Evolutionary conservation across 2,329 filamentous ascomycete genomes (phyloP).

Genomic region (Moelleriella libera): DNA sequence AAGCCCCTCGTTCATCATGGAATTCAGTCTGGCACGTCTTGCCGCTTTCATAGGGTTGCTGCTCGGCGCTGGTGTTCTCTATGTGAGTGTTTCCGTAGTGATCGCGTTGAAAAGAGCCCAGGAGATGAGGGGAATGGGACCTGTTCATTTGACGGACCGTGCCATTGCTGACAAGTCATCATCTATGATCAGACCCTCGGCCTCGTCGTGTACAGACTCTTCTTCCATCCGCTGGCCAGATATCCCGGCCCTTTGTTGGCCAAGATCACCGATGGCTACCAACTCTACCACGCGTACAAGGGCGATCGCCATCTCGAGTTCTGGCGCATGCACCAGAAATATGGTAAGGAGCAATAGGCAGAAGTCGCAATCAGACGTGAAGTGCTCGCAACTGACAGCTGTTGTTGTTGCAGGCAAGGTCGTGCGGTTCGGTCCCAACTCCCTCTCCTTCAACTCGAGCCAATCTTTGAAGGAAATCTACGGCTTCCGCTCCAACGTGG

Average conservation of each 20-base stretch:
- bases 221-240: constrained; percentile 49
- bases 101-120: neutral
- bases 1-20: constrained; percentile 7
- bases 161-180: too few relatives aligned
- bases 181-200: constrained; percentile 17
- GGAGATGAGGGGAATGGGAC: neutral
- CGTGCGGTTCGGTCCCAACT: constrained; percentile 69
- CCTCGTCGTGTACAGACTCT: constrained; percentile 40
- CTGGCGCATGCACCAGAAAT: constrained; percentile 54
- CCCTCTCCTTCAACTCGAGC: constrained; percentile 62
- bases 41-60: constrained; percentile 25
- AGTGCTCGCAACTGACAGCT: neutral
- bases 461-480: constrained; percentile 54
- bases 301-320: constrained; percentile 64
- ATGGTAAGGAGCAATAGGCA: constrained; percentile 32
- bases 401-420: constrained; percentile 30
- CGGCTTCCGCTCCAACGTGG: constrained; percentile 47
- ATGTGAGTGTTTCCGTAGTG: constrained; percentile 19
- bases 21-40: constrained; percentile 18
- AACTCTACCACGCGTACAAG: constrained; percentile 60
- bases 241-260: constrained; percentile 52
- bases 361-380: neutral
- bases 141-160: neutral
- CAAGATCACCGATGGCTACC: constrained; percentile 48
- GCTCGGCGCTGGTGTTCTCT: constrained; percentile 19